phyloP scores from a whole-genome alignment of 2,329 filamentous ascomycete genomes.

The Ceratocystis eucalypticola region DNA sequence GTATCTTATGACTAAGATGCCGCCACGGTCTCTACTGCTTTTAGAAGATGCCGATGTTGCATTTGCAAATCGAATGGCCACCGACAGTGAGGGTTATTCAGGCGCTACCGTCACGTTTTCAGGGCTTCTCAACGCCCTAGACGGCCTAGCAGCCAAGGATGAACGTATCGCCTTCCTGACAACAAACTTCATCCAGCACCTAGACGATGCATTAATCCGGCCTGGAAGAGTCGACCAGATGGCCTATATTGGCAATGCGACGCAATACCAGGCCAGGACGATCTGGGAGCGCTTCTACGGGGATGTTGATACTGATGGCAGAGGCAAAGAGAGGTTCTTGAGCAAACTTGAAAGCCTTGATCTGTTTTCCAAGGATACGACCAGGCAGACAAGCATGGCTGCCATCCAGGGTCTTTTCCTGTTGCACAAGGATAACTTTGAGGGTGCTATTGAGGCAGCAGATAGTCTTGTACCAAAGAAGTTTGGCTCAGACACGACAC shows the following conservation, averaged over 20 bases:
- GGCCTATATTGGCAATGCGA: constrained; percentile 76
- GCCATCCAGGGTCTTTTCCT: constrained; percentile 88
- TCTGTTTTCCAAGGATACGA: constrained; percentile 45
- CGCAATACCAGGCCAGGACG: constrained; percentile 64
- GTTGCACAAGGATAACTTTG: constrained; percentile 84
- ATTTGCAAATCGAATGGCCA: constrained; percentile 66
- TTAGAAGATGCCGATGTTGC: constrained; percentile 88
- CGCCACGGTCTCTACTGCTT: constrained; percentile 65
- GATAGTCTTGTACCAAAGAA: constrained; percentile 49
- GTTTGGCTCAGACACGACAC: constrained; percentile 34
- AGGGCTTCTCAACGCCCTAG: constrained; percentile 69
- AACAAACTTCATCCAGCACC: constrained; percentile 80
- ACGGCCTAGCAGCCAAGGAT: constrained; percentile 88
- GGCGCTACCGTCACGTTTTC: constrained; percentile 91
- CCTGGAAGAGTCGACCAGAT: constrained; percentile 92
- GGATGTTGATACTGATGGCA: constrained; percentile 54
- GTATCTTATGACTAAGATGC: constrained; percentile 72
- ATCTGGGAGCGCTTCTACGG: constrained; percentile 96
- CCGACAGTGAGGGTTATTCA: constrained; percentile 68
- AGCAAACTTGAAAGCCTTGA: constrained; percentile 53
- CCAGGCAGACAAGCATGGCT: constrained; percentile 62
- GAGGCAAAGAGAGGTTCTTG: constrained; percentile 56
- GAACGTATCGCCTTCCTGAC: constrained; percentile 90
- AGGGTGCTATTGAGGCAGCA: constrained; percentile 72
- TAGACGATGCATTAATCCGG: constrained; percentile 78